Conservation (phyloP, 805 yeast genomes). For the Nakazawaea sp. region DNA sequence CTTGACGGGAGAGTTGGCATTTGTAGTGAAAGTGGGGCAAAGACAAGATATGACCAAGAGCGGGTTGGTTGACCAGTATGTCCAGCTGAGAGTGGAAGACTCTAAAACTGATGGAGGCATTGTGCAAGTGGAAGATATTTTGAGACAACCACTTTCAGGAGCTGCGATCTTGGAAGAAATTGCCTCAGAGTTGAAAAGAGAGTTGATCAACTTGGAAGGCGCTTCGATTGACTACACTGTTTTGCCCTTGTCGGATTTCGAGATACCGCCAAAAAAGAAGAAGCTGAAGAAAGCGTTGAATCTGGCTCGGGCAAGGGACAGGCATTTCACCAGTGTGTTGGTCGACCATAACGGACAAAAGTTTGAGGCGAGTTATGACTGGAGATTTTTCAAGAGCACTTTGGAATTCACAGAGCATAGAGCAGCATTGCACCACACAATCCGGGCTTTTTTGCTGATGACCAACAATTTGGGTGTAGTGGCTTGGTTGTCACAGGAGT, state of each 20-base stretch:
- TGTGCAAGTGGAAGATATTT: slow-evolving; percentile 20
- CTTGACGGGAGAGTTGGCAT: slow-evolving; percentile 32
- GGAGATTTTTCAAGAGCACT: slow-evolving; percentile 54
- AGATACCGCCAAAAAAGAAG: slow-evolving; percentile 20
- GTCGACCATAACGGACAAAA: slow-evolving; percentile 23
- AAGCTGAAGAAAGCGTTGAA: slow-evolving; percentile 21
- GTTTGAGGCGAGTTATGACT: slow-evolving; percentile 44
- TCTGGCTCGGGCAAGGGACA: slow-evolving; percentile 23
- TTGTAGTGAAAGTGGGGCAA: slow-evolving; percentile 27
- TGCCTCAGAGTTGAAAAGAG: slow-evolving; percentile 20
- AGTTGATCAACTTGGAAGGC: slow-evolving; percentile 20
- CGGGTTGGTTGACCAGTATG: slow-evolving; percentile 26
- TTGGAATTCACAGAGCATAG: slow-evolving; percentile 29
- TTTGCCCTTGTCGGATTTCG: slow-evolving; percentile 19
- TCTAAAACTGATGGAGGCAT: not conserved
- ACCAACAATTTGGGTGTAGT: slow-evolving; percentile 32
- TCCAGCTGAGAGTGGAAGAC: slow-evolving; percentile 20
- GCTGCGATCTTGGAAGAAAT: slow-evolving; percentile 20
- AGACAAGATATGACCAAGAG: slow-evolving; percentile 23
- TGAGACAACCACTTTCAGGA: slow-evolving; percentile 24
- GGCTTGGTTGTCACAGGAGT: slow-evolving; percentile 44
- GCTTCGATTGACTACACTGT: slow-evolving; percentile 14
- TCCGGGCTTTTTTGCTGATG: slow-evolving; percentile 38
- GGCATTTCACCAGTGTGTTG: slow-evolving; percentile 26
- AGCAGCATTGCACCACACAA: slow-evolving; percentile 39